These are phyloP conservation scores for Candida ficus DNA, from an alignment of 805 yeast species.

Conservation along the genomic window DNA sequence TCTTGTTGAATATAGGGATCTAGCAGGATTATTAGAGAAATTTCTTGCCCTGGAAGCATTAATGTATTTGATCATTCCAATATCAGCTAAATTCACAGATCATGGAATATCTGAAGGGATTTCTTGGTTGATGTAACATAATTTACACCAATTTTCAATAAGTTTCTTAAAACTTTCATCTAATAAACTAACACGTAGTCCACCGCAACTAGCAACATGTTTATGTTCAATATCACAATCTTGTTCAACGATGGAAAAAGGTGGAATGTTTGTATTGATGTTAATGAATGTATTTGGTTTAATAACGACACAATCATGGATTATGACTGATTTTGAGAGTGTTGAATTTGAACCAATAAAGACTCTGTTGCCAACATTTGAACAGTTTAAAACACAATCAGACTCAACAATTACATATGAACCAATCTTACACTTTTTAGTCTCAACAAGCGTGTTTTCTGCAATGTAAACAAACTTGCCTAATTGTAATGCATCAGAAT, in stretches of 20 bases:
- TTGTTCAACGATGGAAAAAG: constrained; percentile 38
- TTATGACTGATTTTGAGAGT: constrained; percentile 31
- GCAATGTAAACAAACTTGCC: constrained; percentile 44
- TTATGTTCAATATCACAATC: background rate
- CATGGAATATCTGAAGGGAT: constrained; percentile 25
- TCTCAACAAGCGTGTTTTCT: constrained; percentile 7
- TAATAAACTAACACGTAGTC: constrained; percentile 13
- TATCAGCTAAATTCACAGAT: background rate
- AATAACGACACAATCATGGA: constrained; percentile 50
- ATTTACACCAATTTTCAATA: constrained; percentile 21
- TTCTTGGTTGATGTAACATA: constrained; percentile 23
- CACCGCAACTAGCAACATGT: constrained; percentile 4
- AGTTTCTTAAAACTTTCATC: constrained; percentile 26
- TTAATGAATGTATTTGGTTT: constrained; percentile 38
- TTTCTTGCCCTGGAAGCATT: too few species aligned
- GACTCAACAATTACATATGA: constrained; percentile 41
- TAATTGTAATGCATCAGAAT: constrained; percentile 30
- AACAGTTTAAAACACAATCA: constrained; percentile 29
- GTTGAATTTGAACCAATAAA: constrained; percentile 37
- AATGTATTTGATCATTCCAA: background rate
- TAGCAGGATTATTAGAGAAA: too few species aligned
- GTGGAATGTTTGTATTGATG: constrained; percentile 41
- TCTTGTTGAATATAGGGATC: too few species aligned
- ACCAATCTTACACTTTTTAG: constrained; percentile 37
- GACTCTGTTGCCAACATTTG: constrained; percentile 45